Percentiles rank a stretch among this genome's conserved stretches.
Conservation (phyloP, 2,329 filamentous ascomycete species). For the Sporothrix brasiliensis region DNA sequence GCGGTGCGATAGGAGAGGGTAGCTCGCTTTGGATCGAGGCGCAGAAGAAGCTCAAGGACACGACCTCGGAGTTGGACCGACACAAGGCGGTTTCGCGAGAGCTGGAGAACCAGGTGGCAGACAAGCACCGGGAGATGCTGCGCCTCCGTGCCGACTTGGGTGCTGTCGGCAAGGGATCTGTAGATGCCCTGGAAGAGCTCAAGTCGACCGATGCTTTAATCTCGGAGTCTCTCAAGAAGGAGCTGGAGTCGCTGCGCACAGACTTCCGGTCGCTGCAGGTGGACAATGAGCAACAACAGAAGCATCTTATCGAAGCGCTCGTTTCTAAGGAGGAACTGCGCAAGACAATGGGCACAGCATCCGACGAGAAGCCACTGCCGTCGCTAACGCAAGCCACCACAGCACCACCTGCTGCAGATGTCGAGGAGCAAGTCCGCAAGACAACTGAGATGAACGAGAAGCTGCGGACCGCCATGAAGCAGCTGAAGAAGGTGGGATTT, state of each 20-base stretch:
- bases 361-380: neutral
- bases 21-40: constrained; percentile 52
- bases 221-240: constrained; percentile 59
- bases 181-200: constrained; percentile 59
- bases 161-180: constrained; percentile 57
- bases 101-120: constrained; percentile 54
- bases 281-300: constrained; percentile 61
- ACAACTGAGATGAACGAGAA: constrained; percentile 60
- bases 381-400: neutral
- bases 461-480: constrained; percentile 57
- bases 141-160: constrained; percentile 57
- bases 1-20: constrained; percentile 57
- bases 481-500: constrained; percentile 61
- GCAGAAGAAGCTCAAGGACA: constrained; percentile 52
- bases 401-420: constrained; percentile 28
- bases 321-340: constrained; percentile 63
- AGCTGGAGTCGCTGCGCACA: constrained; percentile 59
- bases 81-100: constrained; percentile 49
- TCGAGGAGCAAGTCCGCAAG: constrained; percentile 47
- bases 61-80: constrained; percentile 53
- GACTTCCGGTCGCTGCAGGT: constrained; percentile 53
- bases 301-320: constrained; percentile 62
- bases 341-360: constrained; percentile 54
- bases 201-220: constrained; percentile 63
- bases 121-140: constrained; percentile 60